These are phyloP conservation scores for Cutaneotrichosporon sp. DNA, from an alignment of 1,284 basidiomycete species.

Conservation along the genomic window DNA sequence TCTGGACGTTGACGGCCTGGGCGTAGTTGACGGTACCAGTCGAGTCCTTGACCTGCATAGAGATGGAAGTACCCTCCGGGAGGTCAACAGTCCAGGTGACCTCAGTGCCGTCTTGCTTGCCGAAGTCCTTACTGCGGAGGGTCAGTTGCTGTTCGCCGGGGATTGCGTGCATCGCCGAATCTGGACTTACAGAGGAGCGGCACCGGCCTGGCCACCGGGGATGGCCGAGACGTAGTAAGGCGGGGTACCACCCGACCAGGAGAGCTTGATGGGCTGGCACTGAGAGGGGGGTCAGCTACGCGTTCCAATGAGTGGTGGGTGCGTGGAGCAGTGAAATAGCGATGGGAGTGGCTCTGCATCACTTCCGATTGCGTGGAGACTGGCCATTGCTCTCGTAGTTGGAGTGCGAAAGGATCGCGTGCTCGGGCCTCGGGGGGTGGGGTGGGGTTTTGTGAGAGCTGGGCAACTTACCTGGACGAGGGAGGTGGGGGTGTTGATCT, in stretches of 20 bases:
- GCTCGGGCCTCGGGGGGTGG: too few relatives aligned
- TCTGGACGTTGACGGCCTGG: constrained; percentile 23
- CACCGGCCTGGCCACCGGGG: constrained; percentile 61
- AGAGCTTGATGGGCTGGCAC: constrained; percentile 49
- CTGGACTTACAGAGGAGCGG: constrained; percentile 56
- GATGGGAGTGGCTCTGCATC: too few relatives aligned
- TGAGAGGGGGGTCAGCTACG: constrained; percentile 2
- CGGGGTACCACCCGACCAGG: constrained; percentile 56
- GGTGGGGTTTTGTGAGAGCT: too few relatives aligned
- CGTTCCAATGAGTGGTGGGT: not conserved
- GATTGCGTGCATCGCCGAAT: not conserved
- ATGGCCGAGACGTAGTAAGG: constrained; percentile 66
- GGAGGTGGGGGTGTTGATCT: constrained; percentile 59
- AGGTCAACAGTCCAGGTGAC: constrained; percentile 65
- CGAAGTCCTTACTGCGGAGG: constrained; percentile 23
- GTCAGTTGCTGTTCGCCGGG: not conserved
- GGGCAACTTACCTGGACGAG: constrained; percentile 28
- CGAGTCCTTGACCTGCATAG: constrained; percentile 36
- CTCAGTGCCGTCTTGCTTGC: constrained; percentile 45
- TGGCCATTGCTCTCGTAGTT: too few relatives aligned
- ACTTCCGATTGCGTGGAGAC: not conserved
- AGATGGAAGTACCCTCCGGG: constrained; percentile 49
- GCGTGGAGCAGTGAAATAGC: not conserved
- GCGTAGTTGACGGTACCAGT: constrained; percentile 36
- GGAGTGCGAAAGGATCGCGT: too few relatives aligned